Percentiles rank a stretch among this genome's conserved stretches.
phyloP scores from a whole-genome alignment of 176 grass and related monocot species.

The Hyparrhenia diplandra region DNA sequence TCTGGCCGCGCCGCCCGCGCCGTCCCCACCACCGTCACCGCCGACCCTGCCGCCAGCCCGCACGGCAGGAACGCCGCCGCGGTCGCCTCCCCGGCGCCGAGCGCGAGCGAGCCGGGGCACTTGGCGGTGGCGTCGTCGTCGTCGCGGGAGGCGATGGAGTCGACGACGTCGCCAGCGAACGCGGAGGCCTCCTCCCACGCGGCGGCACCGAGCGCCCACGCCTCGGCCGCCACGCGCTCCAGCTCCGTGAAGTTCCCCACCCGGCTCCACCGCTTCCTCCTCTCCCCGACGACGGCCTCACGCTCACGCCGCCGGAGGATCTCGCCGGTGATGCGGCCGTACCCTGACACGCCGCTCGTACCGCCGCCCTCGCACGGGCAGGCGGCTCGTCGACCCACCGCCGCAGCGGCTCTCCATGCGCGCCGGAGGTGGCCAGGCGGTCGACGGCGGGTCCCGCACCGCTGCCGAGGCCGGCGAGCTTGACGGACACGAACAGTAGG shows the following conservation, averaged over 20 bases:
- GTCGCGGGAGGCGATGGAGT: conserved; percentile 26
- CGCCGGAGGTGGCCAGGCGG: background rate
- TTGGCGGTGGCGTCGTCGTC: background rate
- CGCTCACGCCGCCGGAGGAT: conserved; percentile 36
- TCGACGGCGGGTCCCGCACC: background rate
- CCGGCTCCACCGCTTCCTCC: conserved; percentile 21
- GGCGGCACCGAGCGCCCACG: conserved; percentile 58
- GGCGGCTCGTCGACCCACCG: background rate
- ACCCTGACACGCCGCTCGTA: conserved; percentile 12
- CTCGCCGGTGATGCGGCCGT: conserved; percentile 73
- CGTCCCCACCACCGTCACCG: conserved; percentile 77
- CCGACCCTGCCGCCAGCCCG: conserved; percentile 68
- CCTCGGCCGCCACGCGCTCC: conserved; percentile 60
- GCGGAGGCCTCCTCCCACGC: conserved; percentile 69
- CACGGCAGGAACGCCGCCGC: conserved; percentile 65
- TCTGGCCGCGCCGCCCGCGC: conserved; percentile 44
- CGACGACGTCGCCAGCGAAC: conserved; percentile 39
- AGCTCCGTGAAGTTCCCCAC: conserved; percentile 75
- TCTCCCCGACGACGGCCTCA: background rate
- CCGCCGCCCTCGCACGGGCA: background rate
- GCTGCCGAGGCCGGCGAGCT: conserved; percentile 45
- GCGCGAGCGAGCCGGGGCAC: conserved; percentile 48
- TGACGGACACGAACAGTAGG: conserved; percentile 57
- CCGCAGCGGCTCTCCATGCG: too few species aligned
- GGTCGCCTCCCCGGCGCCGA: background rate